A percentile compares a stretch with the other conserved stretches of the same genome.
phyloP scores from a whole-genome alignment of 768 basidiomycete species.

The Serendipita indica region DNA sequence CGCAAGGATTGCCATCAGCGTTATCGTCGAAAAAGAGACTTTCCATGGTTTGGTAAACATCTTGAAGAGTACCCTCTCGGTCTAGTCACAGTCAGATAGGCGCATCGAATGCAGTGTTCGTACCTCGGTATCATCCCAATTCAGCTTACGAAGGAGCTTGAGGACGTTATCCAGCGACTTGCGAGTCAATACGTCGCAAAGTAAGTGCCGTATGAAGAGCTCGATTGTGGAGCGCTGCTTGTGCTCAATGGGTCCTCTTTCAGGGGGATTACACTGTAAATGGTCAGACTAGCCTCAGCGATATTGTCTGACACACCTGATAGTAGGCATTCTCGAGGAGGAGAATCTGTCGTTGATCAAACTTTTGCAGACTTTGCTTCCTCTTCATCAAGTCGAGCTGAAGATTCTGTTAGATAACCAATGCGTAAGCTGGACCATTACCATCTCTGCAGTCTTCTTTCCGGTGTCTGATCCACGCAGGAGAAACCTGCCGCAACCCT shows the following conservation, averaged over 20 bases:
- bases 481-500: constrained; percentile 87
- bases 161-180: constrained; percentile 93
- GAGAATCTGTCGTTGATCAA: constrained; percentile 79
- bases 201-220: constrained; percentile 88
- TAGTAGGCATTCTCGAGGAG: constrained; percentile 97
- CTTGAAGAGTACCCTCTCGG: constrained; percentile 57
- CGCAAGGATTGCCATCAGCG: constrained; percentile 82
- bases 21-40: constrained; percentile 80
- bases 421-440: constrained; percentile 21
- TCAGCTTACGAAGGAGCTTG: constrained; percentile 79
- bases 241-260: constrained; percentile 70
- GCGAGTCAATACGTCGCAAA: constrained; percentile 84
- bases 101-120: constrained; percentile 8
- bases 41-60: constrained; percentile 99
- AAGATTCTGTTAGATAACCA: not conserved
- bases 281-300: constrained; percentile 3
- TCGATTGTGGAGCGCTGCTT: constrained; percentile 79
- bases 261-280: constrained; percentile 85
- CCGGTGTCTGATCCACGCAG: constrained; percentile 76
- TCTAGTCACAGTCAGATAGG: constrained; percentile 20
- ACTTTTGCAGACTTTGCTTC: constrained; percentile 84
- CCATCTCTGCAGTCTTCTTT: constrained; percentile 81
- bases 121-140: constrained; percentile 70
- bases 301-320: constrained; percentile 45
- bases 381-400: constrained; percentile 89